Evolutionary conservation across 805 yeast species (phyloP).

Genomic region (Pichia deserticola): DNA sequence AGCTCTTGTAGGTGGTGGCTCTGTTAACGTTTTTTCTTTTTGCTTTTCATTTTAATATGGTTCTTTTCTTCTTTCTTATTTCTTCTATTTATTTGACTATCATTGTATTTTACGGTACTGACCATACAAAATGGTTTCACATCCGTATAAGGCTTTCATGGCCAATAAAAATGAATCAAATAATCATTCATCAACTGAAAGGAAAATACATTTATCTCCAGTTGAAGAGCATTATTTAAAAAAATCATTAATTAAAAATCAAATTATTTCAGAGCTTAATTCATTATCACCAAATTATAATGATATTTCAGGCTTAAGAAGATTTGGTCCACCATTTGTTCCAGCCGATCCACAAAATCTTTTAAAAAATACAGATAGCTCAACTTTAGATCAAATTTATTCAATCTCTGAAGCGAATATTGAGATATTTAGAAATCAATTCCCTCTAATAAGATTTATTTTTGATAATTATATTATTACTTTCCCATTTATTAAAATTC

Average conservation of each 20-base stretch:
- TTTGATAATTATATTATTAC: slow-evolving; percentile 54
- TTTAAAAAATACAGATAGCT: slow-evolving; percentile 13
- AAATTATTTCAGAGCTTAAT: slow-evolving; percentile 57
- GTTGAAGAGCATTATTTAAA: slow-evolving; percentile 83
- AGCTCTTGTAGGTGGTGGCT: too few relatives aligned
- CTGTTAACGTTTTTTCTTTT: too few relatives aligned
- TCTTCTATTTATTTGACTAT: too few relatives aligned
- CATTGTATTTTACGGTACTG: too few relatives aligned
- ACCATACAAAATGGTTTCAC: not conserved
- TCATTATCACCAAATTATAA: slow-evolving; percentile 38
- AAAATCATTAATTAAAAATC: slow-evolving; percentile 62
- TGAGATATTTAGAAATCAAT: slow-evolving; percentile 29
- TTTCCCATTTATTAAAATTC: slow-evolving; percentile 69
- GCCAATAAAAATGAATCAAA: not conserved
- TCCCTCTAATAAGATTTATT: slow-evolving; percentile 66
- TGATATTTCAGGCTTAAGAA: slow-evolving; percentile 53
- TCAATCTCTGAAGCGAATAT: slow-evolving; percentile 13
- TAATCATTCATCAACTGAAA: not conserved
- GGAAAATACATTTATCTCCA: slow-evolving; percentile 34
- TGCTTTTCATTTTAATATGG: too few relatives aligned
- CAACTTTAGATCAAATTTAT: slow-evolving; percentile 12
- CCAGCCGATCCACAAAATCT: slow-evolving; percentile 34
- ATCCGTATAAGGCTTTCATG: slow-evolving; percentile 6
- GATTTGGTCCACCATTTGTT: slow-evolving; percentile 74
- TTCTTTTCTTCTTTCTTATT: too few relatives aligned